Conservation (phyloP, 2,329 filamentous ascomycete genomes). For the Thielaviopsis musarum region DNA sequence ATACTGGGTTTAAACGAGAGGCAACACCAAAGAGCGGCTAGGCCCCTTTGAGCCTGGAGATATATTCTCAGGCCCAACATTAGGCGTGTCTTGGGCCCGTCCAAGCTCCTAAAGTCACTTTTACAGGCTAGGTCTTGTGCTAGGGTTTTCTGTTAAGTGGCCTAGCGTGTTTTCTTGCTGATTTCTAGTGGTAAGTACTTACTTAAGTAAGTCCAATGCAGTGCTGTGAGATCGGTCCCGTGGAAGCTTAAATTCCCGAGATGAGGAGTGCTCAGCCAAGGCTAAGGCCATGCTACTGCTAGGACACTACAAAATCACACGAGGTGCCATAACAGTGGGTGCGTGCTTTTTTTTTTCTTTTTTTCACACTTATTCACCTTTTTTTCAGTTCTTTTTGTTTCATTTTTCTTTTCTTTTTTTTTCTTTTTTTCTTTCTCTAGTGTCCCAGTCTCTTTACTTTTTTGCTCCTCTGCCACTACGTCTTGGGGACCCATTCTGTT, state of each 20-base stretch:
- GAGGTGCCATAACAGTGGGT: neutral
- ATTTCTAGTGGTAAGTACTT: neutral
- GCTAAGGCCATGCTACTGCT: neutral
- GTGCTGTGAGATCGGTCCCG: neutral
- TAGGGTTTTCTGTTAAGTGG: neutral
- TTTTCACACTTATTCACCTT: neutral
- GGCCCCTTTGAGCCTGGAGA: too few species aligned
- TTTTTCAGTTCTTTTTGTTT: neutral
- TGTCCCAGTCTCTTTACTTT: too few species aligned
- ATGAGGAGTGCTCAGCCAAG: neutral
- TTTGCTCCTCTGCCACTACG: too few species aligned
- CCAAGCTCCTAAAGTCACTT: neutral
- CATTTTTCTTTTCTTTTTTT: neutral
- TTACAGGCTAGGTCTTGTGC: neutral
- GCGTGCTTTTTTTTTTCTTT: neutral
- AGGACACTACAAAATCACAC: neutral
- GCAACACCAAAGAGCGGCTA: too few species aligned
- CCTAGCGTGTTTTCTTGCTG: neutral
- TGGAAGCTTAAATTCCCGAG: neutral
- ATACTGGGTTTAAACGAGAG: too few species aligned
- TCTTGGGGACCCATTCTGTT: too few species aligned
- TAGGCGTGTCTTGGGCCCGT: neutral
- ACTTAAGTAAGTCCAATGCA: too few species aligned
- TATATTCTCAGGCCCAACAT: neutral
- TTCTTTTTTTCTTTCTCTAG: neutral